Evolutionary conservation across 495 filamentous ascomycete species (phyloP).

Genomic region (Penicillium silybi): DNA sequence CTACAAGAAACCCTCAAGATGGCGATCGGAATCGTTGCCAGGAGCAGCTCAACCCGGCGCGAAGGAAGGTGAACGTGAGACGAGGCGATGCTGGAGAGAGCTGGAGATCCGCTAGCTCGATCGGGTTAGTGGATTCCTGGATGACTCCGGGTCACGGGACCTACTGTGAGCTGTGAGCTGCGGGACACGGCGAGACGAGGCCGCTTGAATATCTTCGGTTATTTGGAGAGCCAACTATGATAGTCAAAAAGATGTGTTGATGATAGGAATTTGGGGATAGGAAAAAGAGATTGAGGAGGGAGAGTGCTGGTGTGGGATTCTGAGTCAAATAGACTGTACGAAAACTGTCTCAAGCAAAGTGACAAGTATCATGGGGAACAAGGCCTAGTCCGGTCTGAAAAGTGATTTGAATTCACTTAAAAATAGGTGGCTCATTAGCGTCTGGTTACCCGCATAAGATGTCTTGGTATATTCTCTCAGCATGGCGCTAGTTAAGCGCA

Average conservation of each 20-base stretch:
- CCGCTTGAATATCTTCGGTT: neutral
- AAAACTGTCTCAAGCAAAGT: neutral
- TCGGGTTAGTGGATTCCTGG: slow-evolving; percentile 7
- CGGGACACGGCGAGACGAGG: neutral
- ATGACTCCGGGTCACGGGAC: neutral
- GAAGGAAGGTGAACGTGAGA: slow-evolving; percentile 7
- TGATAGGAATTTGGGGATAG: neutral
- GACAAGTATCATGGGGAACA: neutral
- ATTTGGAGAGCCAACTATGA: neutral
- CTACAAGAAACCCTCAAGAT: slow-evolving; percentile 45
- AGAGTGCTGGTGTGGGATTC: neutral
- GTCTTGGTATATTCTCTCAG: neutral
- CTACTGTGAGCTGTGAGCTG: neutral
- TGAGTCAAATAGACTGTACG: neutral
- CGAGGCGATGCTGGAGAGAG: slow-evolving; percentile 16
- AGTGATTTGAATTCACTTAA: neutral
- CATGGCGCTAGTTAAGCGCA: neutral
- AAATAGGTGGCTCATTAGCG: neutral
- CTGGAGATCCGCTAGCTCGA: slow-evolving; percentile 21
- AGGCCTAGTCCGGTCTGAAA: neutral
- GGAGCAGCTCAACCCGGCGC: slow-evolving; percentile 6
- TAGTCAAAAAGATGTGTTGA: neutral
- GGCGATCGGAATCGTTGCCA: slow-evolving; percentile 17
- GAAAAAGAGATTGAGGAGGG: neutral
- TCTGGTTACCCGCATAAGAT: neutral